Evolutionary conservation across 495 filamentous ascomycete genomes (phyloP).

Genomic region (Xylaria sp.): DNA sequence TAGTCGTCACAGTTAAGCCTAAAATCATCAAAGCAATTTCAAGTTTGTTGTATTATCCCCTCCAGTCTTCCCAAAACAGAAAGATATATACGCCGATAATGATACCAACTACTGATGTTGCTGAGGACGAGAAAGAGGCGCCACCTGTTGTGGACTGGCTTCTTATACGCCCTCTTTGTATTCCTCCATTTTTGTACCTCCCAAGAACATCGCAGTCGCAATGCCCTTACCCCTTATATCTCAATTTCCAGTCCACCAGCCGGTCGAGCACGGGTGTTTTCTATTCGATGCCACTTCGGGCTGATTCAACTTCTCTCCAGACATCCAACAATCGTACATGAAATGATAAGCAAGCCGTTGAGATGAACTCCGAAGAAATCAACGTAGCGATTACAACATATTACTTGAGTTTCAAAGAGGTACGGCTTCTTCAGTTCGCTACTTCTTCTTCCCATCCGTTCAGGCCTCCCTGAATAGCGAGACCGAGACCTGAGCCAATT

Average conservation of each 20-base stretch:
- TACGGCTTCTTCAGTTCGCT: constrained; percentile 46
- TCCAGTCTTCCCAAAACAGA: constrained; percentile 33
- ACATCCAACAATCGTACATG: constrained; percentile 39
- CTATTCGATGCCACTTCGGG: constrained; percentile 3
- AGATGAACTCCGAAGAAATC: constrained; percentile 40
- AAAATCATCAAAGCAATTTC: constrained; percentile 14
- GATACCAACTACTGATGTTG: constrained; percentile 28
- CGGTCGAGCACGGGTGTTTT: neutral
- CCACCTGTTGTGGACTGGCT: neutral
- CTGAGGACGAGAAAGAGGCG: constrained; percentile 16
- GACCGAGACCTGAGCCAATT: constrained; percentile 56
- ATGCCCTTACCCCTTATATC: neutral
- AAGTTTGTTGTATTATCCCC: constrained; percentile 37
- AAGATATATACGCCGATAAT: constrained; percentile 35
- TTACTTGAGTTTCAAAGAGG: constrained; percentile 27
- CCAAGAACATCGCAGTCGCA: neutral
- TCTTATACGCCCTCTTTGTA: neutral
- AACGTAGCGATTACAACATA: constrained; percentile 46
- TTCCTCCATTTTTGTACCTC: neutral
- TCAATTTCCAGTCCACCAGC: constrained; percentile 14
- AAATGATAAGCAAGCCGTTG: constrained; percentile 37
- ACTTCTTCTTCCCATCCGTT: constrained; percentile 66
- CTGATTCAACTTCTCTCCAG: constrained; percentile 29
- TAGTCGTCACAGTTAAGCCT: neutral
- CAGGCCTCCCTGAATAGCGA: constrained; percentile 58